Base-by-base conservation (phyloP, 108 stramenopile genomes). In the Seminavis robusta region DNA sequence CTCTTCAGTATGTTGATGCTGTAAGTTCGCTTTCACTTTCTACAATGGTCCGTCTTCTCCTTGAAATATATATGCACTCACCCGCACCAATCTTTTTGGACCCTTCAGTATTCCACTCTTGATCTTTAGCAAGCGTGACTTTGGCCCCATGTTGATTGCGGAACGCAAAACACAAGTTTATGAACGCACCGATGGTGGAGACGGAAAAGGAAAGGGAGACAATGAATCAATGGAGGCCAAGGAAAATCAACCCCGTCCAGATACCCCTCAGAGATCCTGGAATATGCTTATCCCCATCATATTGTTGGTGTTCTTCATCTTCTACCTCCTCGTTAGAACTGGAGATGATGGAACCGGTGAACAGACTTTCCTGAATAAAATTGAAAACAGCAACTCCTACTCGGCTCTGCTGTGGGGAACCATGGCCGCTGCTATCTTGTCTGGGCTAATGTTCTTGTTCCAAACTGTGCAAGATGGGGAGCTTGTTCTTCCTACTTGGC, bases 131-230 rank as follows among this genome's bases (percentile, higher is more conserved):
- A 54, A 75, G 27, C 67, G 81, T 25, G 85, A 80, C 44, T 67
- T 68, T 28, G 81, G 81, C 17, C 79, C 85, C 8, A 80, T 87
- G 85, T 59, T 81, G 5, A 47, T 81, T 29, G 79, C 85, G 3
- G 85, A 87, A 51, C 60, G 81, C 17, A 44, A 59, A 29, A 72
- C 57, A 11, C 57, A 58, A 29, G 62, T 81, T 0, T 81, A 79
- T 47, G 74, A 77, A 16, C 32, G 63, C 9, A 81, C 74, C 0
- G 81, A 87, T 63, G 86, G 86, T 31, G 86, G 86, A 13, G 64
- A 61, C 13, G 81, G 81, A n/a, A 57, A 50, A 4, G 51, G 53
- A 19, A 48, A 33, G 20, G 64, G 36, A 10, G 27, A 23, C 16
- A 56, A 57, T 34, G 73, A 55, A 19, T n/a, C n/a, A 29, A 30